These are phyloP conservation scores for Pulveroboletus sp. DNA, from an alignment of 768 basidiomycete genomes.

Conservation along the genomic window DNA sequence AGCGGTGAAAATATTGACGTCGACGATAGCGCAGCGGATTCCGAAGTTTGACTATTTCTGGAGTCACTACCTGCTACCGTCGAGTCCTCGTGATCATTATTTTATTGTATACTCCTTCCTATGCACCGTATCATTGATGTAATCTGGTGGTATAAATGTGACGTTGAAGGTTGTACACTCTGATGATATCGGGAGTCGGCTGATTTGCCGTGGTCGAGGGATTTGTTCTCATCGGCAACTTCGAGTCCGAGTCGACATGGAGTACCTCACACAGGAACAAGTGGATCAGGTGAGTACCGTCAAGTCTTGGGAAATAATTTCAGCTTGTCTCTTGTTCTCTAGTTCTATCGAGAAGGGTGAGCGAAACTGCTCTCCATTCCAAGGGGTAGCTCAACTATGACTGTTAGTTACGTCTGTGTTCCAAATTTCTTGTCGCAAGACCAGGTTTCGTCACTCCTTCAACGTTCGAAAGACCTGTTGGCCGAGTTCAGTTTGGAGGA, in stretches of 20 bases:
- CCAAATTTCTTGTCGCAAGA: conserved; percentile 63
- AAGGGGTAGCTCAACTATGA: background rate
- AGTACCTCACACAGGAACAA: conserved; percentile 54
- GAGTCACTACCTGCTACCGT: background rate
- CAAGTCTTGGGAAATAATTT: background rate
- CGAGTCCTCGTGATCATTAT: conserved; percentile 2
- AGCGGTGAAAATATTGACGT: conserved; percentile 53
- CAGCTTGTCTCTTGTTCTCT: background rate
- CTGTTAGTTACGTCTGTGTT: conserved; percentile 69
- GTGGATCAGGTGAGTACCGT: conserved; percentile 47
- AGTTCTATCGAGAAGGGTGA: conserved; percentile 63
- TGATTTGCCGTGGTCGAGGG: no score
- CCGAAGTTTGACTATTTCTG: conserved; percentile 30
- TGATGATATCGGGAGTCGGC: no score
- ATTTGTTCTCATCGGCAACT: background rate
- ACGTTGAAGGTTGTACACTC: no score
- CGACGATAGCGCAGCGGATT: conserved; percentile 26
- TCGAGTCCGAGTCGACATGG: conserved; percentile 13
- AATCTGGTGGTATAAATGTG: background rate
- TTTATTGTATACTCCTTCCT: conserved; percentile 10
- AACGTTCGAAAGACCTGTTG: conserved; percentile 69
- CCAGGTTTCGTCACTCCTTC: conserved; percentile 58
- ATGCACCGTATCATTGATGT: conserved; percentile 4
- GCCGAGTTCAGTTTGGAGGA: conserved; percentile 71
- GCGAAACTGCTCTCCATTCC: conserved; percentile 14